Evolutionary conservation across 2,329 filamentous ascomycete genomes (phyloP).

Genomic region (Colletotrichum tropicicola): DNA sequence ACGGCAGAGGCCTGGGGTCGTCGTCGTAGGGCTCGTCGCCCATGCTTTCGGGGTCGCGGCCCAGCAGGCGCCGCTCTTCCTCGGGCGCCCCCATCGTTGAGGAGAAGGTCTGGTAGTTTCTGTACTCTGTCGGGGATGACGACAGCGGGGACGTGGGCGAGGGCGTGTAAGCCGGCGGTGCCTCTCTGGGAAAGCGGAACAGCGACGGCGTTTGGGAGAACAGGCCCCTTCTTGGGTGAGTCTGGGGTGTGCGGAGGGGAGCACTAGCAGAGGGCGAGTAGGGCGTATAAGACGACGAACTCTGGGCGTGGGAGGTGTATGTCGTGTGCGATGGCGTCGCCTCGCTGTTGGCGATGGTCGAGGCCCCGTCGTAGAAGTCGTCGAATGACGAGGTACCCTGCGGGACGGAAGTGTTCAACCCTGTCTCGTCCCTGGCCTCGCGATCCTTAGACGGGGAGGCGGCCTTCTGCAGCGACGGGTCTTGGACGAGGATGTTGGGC

Average conservation of each 20-base stretch:
- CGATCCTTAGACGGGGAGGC: slow-evolving; percentile 47
- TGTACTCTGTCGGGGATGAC: slow-evolving; percentile 41
- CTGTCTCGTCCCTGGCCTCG: slow-evolving; percentile 53
- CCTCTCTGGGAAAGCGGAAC: slow-evolving; percentile 42
- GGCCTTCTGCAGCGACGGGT: slow-evolving; percentile 52
- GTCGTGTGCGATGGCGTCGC: slow-evolving; percentile 24
- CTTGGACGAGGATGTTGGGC: slow-evolving; percentile 58
- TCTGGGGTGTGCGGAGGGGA: slow-evolving; percentile 25
- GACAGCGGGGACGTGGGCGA: slow-evolving; percentile 37
- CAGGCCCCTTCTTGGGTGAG: slow-evolving; percentile 24
- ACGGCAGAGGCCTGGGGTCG: slow-evolving; percentile 24
- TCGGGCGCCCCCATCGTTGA: slow-evolving; percentile 51
- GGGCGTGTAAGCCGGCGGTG: slow-evolving; percentile 61
- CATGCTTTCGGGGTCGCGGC: slow-evolving; percentile 57
- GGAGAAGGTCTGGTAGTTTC: slow-evolving; percentile 55
- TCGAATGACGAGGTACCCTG: slow-evolving; percentile 13
- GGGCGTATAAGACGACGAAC: slow-evolving; percentile 30
- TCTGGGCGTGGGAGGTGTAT: slow-evolving; percentile 10
- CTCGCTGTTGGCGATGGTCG: slow-evolving; percentile 20
- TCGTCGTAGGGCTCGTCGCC: slow-evolving; percentile 39
- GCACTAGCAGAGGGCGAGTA: slow-evolving; percentile 17
- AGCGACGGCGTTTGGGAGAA: slow-evolving; percentile 12
- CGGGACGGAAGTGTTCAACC: slow-evolving; percentile 37
- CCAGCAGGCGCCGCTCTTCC: slow-evolving; percentile 54
- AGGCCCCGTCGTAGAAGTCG: slow-evolving; percentile 16